A percentile compares a stretch with the other conserved stretches of the same genome.
Conservation (phyloP, 805 yeast species). For the Komagataella ulmi region DNA sequence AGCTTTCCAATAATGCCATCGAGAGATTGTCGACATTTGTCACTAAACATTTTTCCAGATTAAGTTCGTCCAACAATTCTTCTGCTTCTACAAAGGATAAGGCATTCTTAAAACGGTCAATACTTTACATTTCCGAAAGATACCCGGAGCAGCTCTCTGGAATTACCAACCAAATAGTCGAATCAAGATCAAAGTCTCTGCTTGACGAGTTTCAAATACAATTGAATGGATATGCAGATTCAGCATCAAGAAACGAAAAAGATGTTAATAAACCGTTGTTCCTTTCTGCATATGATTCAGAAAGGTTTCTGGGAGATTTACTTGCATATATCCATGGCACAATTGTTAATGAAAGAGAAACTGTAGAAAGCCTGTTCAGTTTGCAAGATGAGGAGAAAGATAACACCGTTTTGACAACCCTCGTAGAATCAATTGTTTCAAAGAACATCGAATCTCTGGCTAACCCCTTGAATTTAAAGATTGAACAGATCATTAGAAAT, state of each 20-base stretch:
- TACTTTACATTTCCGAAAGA: slow-evolving; percentile 15
- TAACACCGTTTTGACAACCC: slow-evolving; percentile 11
- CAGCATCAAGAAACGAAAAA: slow-evolving; percentile 4
- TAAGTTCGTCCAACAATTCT: slow-evolving; percentile 1
- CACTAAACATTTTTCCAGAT: slow-evolving; percentile 12
- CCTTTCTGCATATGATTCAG: slow-evolving; percentile 65
- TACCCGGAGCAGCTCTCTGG: slow-evolving; percentile 40
- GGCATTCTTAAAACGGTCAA: slow-evolving; percentile 15
- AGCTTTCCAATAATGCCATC: slow-evolving; percentile 36
- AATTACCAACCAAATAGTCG: slow-evolving; percentile 49
- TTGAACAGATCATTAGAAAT: slow-evolving; percentile 56
- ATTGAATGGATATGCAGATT: slow-evolving; percentile 22
- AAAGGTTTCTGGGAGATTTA: slow-evolving; percentile 74
- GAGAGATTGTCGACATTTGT: slow-evolving; percentile 34
- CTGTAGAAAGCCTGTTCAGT: slow-evolving; percentile 49
- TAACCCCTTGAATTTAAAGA: slow-evolving; percentile 44
- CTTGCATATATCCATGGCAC: slow-evolving; percentile 80
- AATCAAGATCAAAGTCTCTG: slow-evolving; percentile 51
- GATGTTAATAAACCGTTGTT: slow-evolving; percentile 32
- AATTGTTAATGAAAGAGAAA: slow-evolving; percentile 78
- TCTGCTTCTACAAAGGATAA: slow-evolving; percentile 6
- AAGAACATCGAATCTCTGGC: slow-evolving; percentile 32
- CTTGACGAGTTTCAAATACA: slow-evolving; percentile 57
- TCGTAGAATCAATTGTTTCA: slow-evolving; percentile 25
- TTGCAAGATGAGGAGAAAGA: slow-evolving; percentile 3